Percentiles rank a stretch among this genome's conserved stretches.
These are phyloP conservation scores for Russula dissimulans DNA, from an alignment of 768 basidiomycete genomes.

Conservation along the genomic window DNA sequence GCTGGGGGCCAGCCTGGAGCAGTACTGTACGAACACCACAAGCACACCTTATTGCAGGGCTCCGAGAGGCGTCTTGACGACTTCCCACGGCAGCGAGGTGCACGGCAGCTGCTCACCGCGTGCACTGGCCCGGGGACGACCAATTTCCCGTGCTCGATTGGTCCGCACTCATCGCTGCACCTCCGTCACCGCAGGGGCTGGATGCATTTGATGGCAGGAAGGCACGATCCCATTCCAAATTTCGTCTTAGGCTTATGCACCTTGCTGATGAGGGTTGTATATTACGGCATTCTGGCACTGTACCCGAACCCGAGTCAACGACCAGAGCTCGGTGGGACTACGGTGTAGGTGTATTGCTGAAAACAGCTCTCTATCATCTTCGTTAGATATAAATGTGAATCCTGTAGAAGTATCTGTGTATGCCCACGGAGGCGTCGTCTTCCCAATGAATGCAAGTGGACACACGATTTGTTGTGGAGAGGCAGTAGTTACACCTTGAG, in stretches of 20 bases:
- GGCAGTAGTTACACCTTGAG: conserved; percentile 33
- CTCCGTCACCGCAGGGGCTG: conserved; percentile 62
- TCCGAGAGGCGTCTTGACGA: too few relatives aligned
- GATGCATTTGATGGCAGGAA: conserved; percentile 33
- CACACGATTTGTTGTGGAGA: not conserved
- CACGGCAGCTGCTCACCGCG: conserved; percentile 58
- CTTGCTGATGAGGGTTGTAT: not conserved
- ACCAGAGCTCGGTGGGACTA: not conserved
- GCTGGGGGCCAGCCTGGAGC: too few relatives aligned
- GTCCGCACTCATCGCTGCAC: conserved; percentile 70
- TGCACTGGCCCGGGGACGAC: conserved; percentile 47
- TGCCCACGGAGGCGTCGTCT: not conserved
- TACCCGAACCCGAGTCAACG: conserved; percentile 4
- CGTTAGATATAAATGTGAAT: not conserved
- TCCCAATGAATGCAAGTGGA: not conserved
- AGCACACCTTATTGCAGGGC: too few relatives aligned
- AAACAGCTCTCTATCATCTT: not conserved
- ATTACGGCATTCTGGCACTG: not conserved
- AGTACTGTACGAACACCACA: too few relatives aligned
- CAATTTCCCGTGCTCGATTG: conserved; percentile 62
- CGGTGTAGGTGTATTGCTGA: not conserved
- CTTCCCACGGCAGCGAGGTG: too few relatives aligned
- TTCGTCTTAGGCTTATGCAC: not conserved
- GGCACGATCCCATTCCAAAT: conserved; percentile 19
- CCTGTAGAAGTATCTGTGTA: not conserved